Base-by-base conservation (phyloP, 23 red algal genomes). In the Chondrus crispus region DNA sequence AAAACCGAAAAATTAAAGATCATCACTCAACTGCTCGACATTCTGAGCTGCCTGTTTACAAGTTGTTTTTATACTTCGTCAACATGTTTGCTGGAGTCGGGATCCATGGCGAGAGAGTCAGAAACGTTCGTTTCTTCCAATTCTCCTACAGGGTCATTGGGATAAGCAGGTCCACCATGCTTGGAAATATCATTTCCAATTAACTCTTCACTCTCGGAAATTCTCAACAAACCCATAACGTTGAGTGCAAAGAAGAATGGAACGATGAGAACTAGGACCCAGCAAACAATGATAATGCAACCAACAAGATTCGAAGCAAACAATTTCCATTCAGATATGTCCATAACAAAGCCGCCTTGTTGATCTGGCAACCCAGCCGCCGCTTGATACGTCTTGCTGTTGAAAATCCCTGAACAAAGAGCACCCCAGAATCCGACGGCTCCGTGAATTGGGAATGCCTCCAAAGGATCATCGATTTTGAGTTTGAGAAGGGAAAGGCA, bases 381-480 rank as follows among this genome's bases (percentile, higher is more conserved):
- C 48, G 80, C 87, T 30, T 91, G 74, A 46, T 77, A 57, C 19
- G 41, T 40, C 49, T 87, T 75, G 49, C 82, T 75, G 84, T 87
- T 84, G 70, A 98, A 98, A 69, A 98, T 69, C 40, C 93, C 97
- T 26, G 30, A 39, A 20, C 79, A 55, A 54, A 98, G 32, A 74
- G 70, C 77, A 58, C 97, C 93, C 96, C 96, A 96, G 46, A 95
- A 89, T 13, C 97, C 93, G 53, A 84, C 71, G 55, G 84, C 85
- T 29, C 93, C 91, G 72, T 98, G 97, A 6, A 98, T 93, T 5
- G 97, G 81, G 74, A 95, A 93, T 2, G 97, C 93, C 50, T 95
- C 97, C 33, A 96, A 80, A 7, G 97, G 93, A 78, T 98, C 97
- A 70, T 98, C 93, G 47, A 98, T 94, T 84, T 90, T 92, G 30